phyloP scores from a whole-genome alignment of 352 stramenopile species.

The Pythium chondricola region DNA sequence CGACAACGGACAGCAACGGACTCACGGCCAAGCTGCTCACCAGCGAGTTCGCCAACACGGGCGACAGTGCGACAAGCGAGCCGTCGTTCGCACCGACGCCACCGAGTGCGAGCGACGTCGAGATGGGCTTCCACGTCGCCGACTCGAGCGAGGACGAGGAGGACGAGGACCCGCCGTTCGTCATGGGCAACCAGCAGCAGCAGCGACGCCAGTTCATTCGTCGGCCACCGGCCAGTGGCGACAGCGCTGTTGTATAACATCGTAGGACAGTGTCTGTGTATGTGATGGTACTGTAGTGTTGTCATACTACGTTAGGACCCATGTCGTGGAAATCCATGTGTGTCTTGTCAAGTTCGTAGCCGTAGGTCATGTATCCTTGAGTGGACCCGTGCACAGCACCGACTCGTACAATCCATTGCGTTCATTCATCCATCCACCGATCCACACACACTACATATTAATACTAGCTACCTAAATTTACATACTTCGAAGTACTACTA shows the following conservation, averaged over 20 bases:
- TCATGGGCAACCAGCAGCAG: not conserved
- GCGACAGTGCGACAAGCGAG: constrained; percentile 4
- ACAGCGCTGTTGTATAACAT: too few species aligned
- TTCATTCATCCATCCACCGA: too few species aligned
- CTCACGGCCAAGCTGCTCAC: constrained; percentile 19
- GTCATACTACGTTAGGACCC: too few species aligned
- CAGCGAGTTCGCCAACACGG: constrained; percentile 19
- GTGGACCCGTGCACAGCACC: too few species aligned
- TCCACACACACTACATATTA: not conserved
- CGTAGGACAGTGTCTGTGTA: too few species aligned
- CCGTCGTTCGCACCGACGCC: constrained; percentile 5
- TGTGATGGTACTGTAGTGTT: too few species aligned
- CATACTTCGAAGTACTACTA: not conserved
- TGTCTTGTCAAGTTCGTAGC: too few species aligned
- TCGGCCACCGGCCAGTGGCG: too few species aligned
- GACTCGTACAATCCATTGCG: too few species aligned
- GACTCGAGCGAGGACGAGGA: constrained; percentile 14
- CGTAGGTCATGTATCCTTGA: too few species aligned
- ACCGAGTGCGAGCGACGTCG: constrained; percentile 13
- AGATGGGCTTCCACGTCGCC: constrained; percentile 18
- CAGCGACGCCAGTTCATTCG: not conserved
- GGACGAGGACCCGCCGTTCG: not conserved
- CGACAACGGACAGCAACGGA: constrained; percentile 3
- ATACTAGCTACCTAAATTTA: not conserved
- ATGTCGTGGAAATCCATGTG: too few species aligned